Base-by-base conservation (phyloP, 352 stramenopile species). In the Globisporangium apiculatum region DNA sequence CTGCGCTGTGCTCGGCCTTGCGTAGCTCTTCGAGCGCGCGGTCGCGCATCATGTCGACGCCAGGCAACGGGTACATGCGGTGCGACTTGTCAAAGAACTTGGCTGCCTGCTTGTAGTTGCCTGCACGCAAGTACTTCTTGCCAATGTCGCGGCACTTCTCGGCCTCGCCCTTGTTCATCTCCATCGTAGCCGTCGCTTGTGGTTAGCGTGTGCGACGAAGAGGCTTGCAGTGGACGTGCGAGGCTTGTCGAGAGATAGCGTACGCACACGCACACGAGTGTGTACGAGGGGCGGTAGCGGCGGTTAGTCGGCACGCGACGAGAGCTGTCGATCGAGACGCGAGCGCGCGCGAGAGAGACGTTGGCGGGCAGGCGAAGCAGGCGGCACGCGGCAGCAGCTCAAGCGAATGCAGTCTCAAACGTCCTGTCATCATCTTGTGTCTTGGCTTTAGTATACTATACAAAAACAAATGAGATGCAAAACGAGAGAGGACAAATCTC, bases 51-150 rank as follows among this genome's bases (percentile, higher is more conserved):
- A 80, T 79, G 62, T 93, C 83, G 24, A 92, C 88, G 8, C 86
- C 89, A 2, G 89, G 74, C 49, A 97, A 64, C 36, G 87, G 87
- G 60, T 86, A 97, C 69, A 97, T 84, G 49, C 83, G 87, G 48
- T 94, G 73, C 17, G 86, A 96, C 68, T 97, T 97, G 42, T 97
- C 84, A 55, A 97, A 96, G 66, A 95, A 97, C 72, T 95, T 96
- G 54, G 93, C 71, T n/a, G 89, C 88, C 61, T 96, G 88, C 55
- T 73, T 71, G 68, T 76, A 95, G 60, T 92, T 90, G 47, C 86
- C 80, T n/a, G 86, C 65, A 65, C 83, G 83, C 57, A 97, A 50
- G 53, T 91, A 81, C 62, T 85, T 89, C 69, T 96, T 95, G 60
- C 72, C 89, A 47, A 97, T 84, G 35, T 97, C 88, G 59, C 87